phyloP scores from a whole-genome alignment of 2,329 filamentous ascomycete species.

The Sporothrix variecibatus region DNA sequence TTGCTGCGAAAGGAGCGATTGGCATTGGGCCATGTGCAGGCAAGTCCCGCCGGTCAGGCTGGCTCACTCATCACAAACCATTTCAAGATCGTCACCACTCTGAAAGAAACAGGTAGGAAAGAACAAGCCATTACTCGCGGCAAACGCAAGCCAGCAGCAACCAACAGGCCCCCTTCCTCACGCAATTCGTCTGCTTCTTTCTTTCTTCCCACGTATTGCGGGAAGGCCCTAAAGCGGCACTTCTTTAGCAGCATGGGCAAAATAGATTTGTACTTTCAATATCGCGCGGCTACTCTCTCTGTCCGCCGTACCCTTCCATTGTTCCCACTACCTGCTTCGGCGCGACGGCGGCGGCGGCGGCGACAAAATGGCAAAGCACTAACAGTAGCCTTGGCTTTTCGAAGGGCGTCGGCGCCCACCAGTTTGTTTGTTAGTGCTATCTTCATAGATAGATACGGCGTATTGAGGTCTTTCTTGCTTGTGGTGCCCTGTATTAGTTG shows the following conservation, averaged over 20 bases:
- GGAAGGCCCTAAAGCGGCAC: conserved; percentile 12
- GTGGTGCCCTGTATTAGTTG: background rate
- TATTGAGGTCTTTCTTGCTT: background rate
- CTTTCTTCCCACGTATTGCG: background rate
- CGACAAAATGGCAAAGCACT: background rate
- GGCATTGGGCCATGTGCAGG: conserved; percentile 2
- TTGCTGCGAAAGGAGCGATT: background rate
- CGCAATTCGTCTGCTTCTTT: background rate
- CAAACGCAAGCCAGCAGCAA: background rate
- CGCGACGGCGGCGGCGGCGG: background rate
- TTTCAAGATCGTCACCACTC: background rate
- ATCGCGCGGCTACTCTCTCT: background rate
- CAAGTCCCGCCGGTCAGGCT: conserved; percentile 1
- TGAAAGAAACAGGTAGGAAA: background rate
- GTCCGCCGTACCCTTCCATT: background rate
- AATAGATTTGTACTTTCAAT: background rate
- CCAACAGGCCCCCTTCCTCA: background rate
- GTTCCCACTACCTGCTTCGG: background rate
- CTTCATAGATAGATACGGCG: background rate
- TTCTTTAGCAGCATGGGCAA: background rate
- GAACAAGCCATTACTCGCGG: background rate
- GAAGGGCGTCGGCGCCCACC: background rate
- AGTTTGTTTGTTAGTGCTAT: background rate
- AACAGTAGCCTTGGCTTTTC: background rate
- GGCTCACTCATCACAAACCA: conserved; percentile 14